Base-by-base conservation (phyloP, 768 basidiomycete species). In the Chalciporus sphaerocephalus region DNA sequence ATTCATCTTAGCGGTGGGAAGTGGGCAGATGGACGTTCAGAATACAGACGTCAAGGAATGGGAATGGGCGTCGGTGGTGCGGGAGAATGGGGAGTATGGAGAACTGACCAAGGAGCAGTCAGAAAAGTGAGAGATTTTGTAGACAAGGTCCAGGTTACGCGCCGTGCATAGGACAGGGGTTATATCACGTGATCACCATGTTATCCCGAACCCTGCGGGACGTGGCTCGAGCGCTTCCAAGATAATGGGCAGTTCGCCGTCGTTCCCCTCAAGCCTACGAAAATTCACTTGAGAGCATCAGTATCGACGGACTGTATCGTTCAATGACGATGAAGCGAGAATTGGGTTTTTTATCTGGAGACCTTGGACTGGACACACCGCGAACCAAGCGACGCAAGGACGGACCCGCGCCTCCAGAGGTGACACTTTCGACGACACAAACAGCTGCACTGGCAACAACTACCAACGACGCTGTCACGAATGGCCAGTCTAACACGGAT, bases 1-100 rank as follows among this genome's bases (percentile, higher is more conserved):
- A 69, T 92, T 1, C 89, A 92, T 59, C 58, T 90, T 47, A 90
- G 87, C 51, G 89, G 79, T 0, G 87, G 85, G 2, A 56, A 60
- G 24, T 90, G 85, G 85, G 40, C 74, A 0, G 71, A 77, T 6
- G 69, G 84, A 35, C 60, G 52, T 38, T 84, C 83, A 74, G 12
- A 49, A 10, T 74, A 73, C 60, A 71, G 75, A 51, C 74, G 66
- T 10, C 69, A 72, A 9, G 78, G 76, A 0, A 81, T 90, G 79
- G 81, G 80, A 0, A 88, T 90, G 84, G 84, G 83, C 2, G 55
- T 69, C 15, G 75, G 70, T 22, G 71, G 67, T 9, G 68, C 71
- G 20, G 64, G 70, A 1, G 85, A 83, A 48, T 89, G 87, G 87
- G 67, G 68, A 0, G 59, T 87, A 2, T 92, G 87, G 87, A 68